A percentile compares a stretch with the other conserved stretches of the same genome.
These are phyloP conservation scores for Didymella lethalis DNA, from an alignment of 2,329 filamentous ascomycete genomes.

Conservation along the genomic window DNA sequence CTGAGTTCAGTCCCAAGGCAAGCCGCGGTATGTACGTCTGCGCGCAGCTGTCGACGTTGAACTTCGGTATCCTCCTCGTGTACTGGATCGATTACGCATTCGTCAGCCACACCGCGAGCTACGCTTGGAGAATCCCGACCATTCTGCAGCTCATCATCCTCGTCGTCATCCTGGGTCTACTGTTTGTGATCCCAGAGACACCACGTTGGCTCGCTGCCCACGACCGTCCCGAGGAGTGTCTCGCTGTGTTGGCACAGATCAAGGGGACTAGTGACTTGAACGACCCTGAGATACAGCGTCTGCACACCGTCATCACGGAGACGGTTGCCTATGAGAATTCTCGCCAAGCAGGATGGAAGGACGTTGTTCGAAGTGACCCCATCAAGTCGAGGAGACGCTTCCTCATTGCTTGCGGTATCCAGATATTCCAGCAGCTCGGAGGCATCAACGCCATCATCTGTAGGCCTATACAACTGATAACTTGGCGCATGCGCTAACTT, in stretches of 20 bases:
- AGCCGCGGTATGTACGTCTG: slow-evolving; percentile 31
- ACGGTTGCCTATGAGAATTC: slow-evolving; percentile 28
- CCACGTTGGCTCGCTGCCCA: slow-evolving; percentile 29
- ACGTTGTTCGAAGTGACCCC: slow-evolving; percentile 26
- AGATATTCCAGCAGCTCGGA: slow-evolving; percentile 29
- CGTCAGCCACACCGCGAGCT: slow-evolving; percentile 25
- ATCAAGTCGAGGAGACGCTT: slow-evolving; percentile 30
- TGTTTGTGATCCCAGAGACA: slow-evolving; percentile 24
- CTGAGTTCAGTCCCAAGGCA: slow-evolving; percentile 30
- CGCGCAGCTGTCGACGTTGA: slow-evolving; percentile 29
- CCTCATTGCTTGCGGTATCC: slow-evolving; percentile 28
- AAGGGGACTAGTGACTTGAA: slow-evolving; percentile 14
- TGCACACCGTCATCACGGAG: slow-evolving; percentile 28
- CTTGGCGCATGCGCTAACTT: background rate
- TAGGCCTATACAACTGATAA: background rate
- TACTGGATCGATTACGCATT: slow-evolving; percentile 32
- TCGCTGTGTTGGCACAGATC: slow-evolving; percentile 26
- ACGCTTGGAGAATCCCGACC: slow-evolving; percentile 27
- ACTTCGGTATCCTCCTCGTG: slow-evolving; percentile 27
- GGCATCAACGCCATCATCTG: slow-evolving; percentile 33
- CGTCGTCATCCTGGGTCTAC: slow-evolving; percentile 17
- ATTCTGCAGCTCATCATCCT: slow-evolving; percentile 26
- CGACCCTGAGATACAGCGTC: slow-evolving; percentile 22
- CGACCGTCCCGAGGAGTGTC: slow-evolving; percentile 27
- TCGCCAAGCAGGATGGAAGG: slow-evolving; percentile 28